Evolutionary conservation across 2,329 filamentous ascomycete genomes (phyloP), one percentile per base, ranked within the genome.

Genomic region (Colletotrichum incanum): DNA sequence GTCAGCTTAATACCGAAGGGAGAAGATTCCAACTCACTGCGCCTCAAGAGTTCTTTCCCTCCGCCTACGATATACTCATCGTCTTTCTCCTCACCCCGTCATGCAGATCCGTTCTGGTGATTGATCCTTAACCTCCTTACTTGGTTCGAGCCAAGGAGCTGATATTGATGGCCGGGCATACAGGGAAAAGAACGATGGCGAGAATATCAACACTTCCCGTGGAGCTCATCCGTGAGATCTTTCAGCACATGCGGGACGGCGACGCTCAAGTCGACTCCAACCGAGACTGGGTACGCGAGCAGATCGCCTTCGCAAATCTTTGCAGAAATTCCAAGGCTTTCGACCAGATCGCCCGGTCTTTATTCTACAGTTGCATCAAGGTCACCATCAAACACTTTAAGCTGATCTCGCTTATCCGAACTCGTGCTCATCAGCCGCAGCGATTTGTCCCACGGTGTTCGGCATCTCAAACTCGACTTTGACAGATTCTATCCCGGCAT

Each of bases 401-500:
- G 41, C 16, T 43, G 41, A 43, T 43, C 1, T 50, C 47, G 6
- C 23, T 50, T 11, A 3, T 18, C 12, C 47, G 23, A 6, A 50
- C 47, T 26, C n/a, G n/a, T n/a, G n/a, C 23, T 50, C 23, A 6
- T 14, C 6, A 50, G 23, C 14, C 47, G 47, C 47, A 50, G 5
- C 23, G 47, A 50, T 12, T 28, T 50, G 5, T 50, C 47, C 2
- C 12, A 16, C 6, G 16, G 14, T 16, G 23, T 50, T 7, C 11
- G 5, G 14, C 47, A 50, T 3, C 11, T 49, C 11, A 26, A 49
- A 23, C 23, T 50, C 23, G 5, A 26, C 3, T 3, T 11, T 16
- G 2, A 7, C 23, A 1, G 7, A 1, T 11, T 9, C n/a, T 0
- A 26, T 9, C 4, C 2, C 12, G 4, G n/a, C 47, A 16, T 2